phyloP scores from a whole-genome alignment of 345 rosid genomes.

The Syzygium aromaticum region DNA sequence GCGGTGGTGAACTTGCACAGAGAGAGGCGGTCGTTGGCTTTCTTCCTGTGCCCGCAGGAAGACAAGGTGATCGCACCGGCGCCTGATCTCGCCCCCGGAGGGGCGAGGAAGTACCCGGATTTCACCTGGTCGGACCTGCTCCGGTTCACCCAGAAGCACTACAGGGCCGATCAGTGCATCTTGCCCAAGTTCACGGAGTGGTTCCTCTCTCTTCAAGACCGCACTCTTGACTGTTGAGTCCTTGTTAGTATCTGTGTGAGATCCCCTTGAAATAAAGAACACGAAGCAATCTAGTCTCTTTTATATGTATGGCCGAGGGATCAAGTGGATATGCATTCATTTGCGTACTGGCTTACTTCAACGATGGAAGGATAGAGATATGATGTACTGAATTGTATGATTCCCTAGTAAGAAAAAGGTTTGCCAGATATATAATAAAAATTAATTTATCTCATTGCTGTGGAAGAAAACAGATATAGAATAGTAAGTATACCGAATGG shows the following conservation, averaged over 20 bases:
- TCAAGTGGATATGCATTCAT: not conserved
- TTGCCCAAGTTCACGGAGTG: conserved; percentile 26
- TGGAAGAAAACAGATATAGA: not conserved
- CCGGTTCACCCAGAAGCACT: conserved; percentile 37
- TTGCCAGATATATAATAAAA: not conserved
- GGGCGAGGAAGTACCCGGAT: conserved; percentile 43
- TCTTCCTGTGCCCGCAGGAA: conserved; percentile 43
- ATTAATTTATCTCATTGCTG: not conserved
- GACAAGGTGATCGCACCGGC: conserved; percentile 59
- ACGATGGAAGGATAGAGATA: not conserved
- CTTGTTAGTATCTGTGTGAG: not conserved
- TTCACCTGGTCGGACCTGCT: conserved; percentile 68
- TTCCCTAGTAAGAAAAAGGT: not conserved
- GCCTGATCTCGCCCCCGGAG: conserved; percentile 23
- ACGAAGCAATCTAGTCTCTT: not conserved
- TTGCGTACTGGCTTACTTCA: not conserved
- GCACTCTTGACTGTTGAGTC: not conserved
- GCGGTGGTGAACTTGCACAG: conserved; percentile 46
- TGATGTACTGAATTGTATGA: not conserved
- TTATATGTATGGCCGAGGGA: not conserved
- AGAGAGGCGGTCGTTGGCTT: conserved; percentile 48
- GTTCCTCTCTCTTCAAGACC: conserved; percentile 8
- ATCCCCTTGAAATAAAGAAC: not conserved
- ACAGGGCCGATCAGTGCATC: conserved; percentile 34
- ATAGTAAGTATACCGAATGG: not conserved